Base-by-base conservation (phyloP, 176 grass and related monocot species). In the Ananas comosus region DNA sequence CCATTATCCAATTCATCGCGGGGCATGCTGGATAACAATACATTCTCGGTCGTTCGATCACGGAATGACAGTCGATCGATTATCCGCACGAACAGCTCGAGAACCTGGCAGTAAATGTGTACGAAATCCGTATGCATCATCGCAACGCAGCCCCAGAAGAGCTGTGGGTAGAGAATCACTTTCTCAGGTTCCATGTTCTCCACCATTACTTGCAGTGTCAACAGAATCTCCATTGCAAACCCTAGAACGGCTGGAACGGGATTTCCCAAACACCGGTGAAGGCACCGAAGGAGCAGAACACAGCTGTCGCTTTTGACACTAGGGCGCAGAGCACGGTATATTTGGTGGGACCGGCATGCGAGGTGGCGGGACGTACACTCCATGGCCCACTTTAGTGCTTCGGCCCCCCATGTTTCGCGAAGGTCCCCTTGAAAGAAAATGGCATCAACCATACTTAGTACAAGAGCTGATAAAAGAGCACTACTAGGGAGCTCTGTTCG, bases 371-470 rank as follows among this genome's bases (percentile, higher is more conserved):
- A 97, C 54, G 89, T 97, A 81, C 94, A 90, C 78, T 97, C 94
- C 82, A 92, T 92, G 48, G 94, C 94, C 94, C 94, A 97, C 80
- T 92, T 97, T 21, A 97, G 89, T 48, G 94, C 94, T 76, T 97
- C 94, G 63, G 84, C 77, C 12, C 94, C 94, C 94, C 94, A 97
- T 72, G 86, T 97, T 68, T 97, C 89, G 59, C 89, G 86, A 76
- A 97, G 90, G 75, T 97, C 93, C 27, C 93, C 93, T 71, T 97
- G 93, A 78, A 97, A 97, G 28, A 97, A 97, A 70, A 97, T 97
- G 10, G 89, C 93, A 87, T 83, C 91, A 47, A 97, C 93, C 93
- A 97, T 97, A 78, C 90, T 91, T 79, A 91, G 82, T 48, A 97
- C 93, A 53, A 97, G 89, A 72, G 93, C 93, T 47, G 86, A 88